These are phyloP conservation scores for carrot (Daucus carota) DNA, from an alignment of 129 eudicot species.

Conservation along the genomic window DH1_v3.0 NC_030382.2:44024501-44025000, in stretches of 20 bases:
- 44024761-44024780: constrained; percentile 11
- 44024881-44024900: neutral
- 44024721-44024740: constrained; percentile 58
- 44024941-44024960: neutral
- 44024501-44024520: neutral
- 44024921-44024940: neutral
- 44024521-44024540: neutral
- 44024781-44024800: neutral
- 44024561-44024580: neutral
- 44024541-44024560: neutral
- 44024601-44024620: constrained; percentile 10
- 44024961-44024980: constrained; percentile 72
- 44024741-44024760: constrained; percentile 31
- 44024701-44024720: constrained; percentile 48
- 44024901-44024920: neutral
- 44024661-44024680: constrained; percentile 59
- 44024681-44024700: constrained; percentile 59
- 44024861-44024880: neutral
- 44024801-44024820: neutral
- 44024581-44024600: constrained; percentile 20
- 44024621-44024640: constrained; percentile 40
- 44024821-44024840: neutral
- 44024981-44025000: constrained; percentile 52
- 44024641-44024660: constrained; percentile 46
- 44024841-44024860: neutral